Percentiles rank a stretch among this genome's conserved stretches.
phyloP scores from a whole-genome alignment of 1,139 yeast genomes.

The Yamadazyma dushanensis region DNA sequence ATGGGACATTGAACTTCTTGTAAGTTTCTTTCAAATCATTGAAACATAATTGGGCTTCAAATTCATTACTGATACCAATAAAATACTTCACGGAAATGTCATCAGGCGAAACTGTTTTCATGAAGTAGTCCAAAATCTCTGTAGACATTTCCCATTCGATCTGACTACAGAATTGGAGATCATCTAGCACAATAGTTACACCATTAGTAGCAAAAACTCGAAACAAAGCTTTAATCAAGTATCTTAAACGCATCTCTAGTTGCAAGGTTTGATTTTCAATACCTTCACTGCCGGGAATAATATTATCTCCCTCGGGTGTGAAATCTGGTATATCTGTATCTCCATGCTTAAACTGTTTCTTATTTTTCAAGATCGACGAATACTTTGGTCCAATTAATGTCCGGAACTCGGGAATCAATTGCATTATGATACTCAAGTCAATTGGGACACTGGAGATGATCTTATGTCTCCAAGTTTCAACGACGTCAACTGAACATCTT shows the following conservation, averaged over 20 bases:
- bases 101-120: background rate
- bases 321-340: background rate
- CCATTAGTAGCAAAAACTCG: constrained; percentile 45
- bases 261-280: constrained; percentile 19
- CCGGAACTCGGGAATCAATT: constrained; percentile 47
- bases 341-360: constrained; percentile 4
- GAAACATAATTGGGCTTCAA: background rate
- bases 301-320: background rate
- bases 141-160: constrained; percentile 30
- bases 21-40: background rate
- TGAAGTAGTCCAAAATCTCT: constrained; percentile 24
- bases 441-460: constrained; percentile 41
- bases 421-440: constrained; percentile 45
- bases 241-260: constrained; percentile 44
- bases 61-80: background rate
- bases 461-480: constrained; percentile 44
- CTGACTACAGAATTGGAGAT: constrained; percentile 45
- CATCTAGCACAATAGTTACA: constrained; percentile 49
- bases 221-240: constrained; percentile 43
- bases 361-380: constrained; percentile 16
- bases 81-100: background rate
- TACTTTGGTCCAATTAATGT: constrained; percentile 47
- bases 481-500: constrained; percentile 35
- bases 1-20: background rate
- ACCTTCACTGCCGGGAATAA: too few relatives aligned